Conservation (phyloP, 257 asterid genomes). For the Fraxinus cuspidata region DNA sequence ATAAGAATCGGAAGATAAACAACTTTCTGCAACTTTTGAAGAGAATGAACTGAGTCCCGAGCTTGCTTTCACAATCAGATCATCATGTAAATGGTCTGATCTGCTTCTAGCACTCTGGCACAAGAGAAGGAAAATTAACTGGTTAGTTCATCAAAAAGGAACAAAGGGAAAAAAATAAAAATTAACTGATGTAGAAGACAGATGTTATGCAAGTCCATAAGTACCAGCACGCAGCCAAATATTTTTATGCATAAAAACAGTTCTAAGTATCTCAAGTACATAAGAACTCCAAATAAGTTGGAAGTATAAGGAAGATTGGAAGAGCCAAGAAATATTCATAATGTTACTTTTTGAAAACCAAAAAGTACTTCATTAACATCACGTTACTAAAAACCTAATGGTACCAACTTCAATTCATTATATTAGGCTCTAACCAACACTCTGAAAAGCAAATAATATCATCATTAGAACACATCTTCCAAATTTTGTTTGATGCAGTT, state of each 20-base stretch:
- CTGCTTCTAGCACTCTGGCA: slow-evolving; percentile 48
- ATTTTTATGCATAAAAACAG: background rate
- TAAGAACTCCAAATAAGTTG: background rate
- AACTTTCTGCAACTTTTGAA: slow-evolving; percentile 49
- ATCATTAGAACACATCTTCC: background rate
- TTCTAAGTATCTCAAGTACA: background rate
- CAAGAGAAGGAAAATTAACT: slow-evolving; percentile 14
- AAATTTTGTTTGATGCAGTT: background rate
- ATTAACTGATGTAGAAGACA: background rate
- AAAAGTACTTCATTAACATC: background rate
- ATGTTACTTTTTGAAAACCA: background rate
- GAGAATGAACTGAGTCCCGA: slow-evolving; percentile 35
- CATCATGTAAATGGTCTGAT: slow-evolving; percentile 47
- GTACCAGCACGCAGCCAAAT: background rate
- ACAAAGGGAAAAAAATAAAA: background rate
- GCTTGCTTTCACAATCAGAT: slow-evolving; percentile 35
- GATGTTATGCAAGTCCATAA: background rate
- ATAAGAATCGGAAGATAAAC: slow-evolving; percentile 65
- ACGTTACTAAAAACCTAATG: background rate
- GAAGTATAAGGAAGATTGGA: background rate
- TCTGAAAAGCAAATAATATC: background rate
- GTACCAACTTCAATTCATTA: background rate
- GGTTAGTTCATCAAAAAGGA: background rate
- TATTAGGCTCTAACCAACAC: background rate
- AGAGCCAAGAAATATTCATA: background rate